Base-by-base conservation (phyloP, 805 yeast genomes). In the Zygotorulaspora danielsina region DNA sequence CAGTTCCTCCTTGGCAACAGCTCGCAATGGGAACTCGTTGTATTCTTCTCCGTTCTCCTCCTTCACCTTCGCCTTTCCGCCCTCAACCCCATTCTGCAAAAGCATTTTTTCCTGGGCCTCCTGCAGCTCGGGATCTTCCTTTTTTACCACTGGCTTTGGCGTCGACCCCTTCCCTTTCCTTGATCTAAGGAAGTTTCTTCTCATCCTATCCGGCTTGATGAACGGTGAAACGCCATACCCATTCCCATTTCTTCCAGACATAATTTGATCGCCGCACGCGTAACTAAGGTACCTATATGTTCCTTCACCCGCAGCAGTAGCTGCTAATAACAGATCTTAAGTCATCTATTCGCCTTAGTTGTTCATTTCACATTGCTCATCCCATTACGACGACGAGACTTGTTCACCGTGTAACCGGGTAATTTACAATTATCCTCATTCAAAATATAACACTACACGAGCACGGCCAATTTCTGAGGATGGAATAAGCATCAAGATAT, bases 1-100 rank as follows among this genome's bases (percentile, higher is more conserved):
- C 21, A 86, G 61, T 38, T 86, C 96, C 32, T 80, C 80, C 39
- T 70, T 66, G 0, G 85, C 71, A 50, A 90, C 84, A 9, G 93
- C 83, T 46, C 79, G 76, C 52, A 90, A 71, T 1, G 69, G 66
- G 43, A 59, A 69, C 42, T 65, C 70, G 27, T 55, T 62, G 42
- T 56, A 67, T 22, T 63, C 65, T 2, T 53, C 58, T 4, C 56
- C 52, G 31, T 43, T 32, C 25, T 59, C 63, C 19, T 36, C 47
- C 36, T 55, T 54, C 16, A 54, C 48, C 18, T 46, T 47, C 11
- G 41, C 41, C 10, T 28, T 34, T 15, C 34, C 28, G 10, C 44
- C 43, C 19, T 31, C 38, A 4, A 46, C 47, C 24, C 54, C 53
- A 26, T 33, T 38, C 16, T 46, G 45, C 34, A 60, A 36, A 19